phyloP scores from a whole-genome alignment of 257 asterid genomes.

The Ilex asprella region DNA sequence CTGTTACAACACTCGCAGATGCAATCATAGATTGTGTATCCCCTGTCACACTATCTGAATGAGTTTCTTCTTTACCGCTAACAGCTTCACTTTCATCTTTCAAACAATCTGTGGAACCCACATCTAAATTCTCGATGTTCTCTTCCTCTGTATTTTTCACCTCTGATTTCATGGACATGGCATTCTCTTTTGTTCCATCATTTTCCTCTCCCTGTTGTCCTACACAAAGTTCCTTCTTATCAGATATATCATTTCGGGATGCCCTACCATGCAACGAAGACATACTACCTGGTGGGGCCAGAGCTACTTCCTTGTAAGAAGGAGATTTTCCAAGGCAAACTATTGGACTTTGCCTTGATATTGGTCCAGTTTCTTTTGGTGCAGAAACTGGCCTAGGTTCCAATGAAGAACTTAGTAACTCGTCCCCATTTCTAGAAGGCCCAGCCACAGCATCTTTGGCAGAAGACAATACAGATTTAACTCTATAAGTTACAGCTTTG shows the following conservation, averaged over 20 bases:
- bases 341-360: conserved; percentile 59
- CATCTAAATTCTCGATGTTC: conserved; percentile 22
- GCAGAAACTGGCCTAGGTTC: conserved; percentile 39
- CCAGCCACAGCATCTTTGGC: conserved; percentile 35
- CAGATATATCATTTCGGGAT: conserved; percentile 35
- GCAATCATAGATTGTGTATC: conserved; percentile 26
- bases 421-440: conserved; percentile 37
- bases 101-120: conserved; percentile 25
- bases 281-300: conserved; percentile 95
- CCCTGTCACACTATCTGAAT: conserved; percentile 17
- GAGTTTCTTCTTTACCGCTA: conserved; percentile 32
- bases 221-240: conserved; percentile 21
- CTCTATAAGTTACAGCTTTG: conserved; percentile 78
- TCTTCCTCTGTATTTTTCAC: conserved; percentile 35
- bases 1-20: conserved; percentile 25
- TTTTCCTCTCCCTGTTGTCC: conserved; percentile 33
- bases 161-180: conserved; percentile 16
- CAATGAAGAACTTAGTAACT: conserved; percentile 34
- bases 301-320: conserved; percentile 94
- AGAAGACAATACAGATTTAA: conserved; percentile 65
- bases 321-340: conserved; percentile 88
- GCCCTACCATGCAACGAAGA: conserved; percentile 56
- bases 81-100: conserved; percentile 34
- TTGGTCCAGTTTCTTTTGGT: conserved; percentile 39
- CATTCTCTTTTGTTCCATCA: conserved; percentile 23